phyloP scores from a whole-genome alignment of 345 rosid species.

The Hibiscus syriacus region DNA sequence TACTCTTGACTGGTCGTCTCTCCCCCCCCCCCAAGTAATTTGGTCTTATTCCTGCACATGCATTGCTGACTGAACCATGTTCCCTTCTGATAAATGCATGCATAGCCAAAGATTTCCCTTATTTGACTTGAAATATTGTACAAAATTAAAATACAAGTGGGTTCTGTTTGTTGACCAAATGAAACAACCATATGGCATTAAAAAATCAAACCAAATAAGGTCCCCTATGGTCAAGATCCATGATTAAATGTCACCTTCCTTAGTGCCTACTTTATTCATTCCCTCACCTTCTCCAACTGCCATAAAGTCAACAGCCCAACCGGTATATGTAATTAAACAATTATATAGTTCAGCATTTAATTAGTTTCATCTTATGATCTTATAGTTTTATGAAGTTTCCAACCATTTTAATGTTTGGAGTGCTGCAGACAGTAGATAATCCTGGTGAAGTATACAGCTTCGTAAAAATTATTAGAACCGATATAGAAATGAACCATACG shows the following conservation, averaged over 20 bases:
- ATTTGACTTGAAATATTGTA: conserved; percentile 37
- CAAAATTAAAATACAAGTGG: conserved; percentile 13
- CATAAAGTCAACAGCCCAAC: conserved; percentile 25
- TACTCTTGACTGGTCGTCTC: conserved; percentile 8
- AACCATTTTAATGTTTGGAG: neutral
- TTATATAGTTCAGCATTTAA: conserved; percentile 1
- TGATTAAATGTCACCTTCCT: conserved; percentile 28
- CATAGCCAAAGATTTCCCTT: conserved; percentile 33
- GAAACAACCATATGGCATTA: conserved; percentile 21
- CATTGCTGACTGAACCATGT: conserved; percentile 58
- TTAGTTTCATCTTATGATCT: neutral
- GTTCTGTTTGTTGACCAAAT: conserved; percentile 48
- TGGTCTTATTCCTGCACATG: conserved; percentile 45
- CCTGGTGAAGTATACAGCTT: neutral
- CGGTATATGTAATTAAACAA: neutral
- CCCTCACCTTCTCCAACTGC: conserved; percentile 28
- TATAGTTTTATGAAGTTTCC: neutral
- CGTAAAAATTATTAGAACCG: neutral
- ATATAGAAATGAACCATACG: neutral
- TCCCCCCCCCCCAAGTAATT: conserved; percentile 7
- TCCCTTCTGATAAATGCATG: conserved; percentile 53
- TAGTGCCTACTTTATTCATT: conserved; percentile 29
- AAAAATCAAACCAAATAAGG: conserved; percentile 24
- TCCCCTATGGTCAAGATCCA: conserved; percentile 34
- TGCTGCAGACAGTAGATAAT: conserved; percentile 9